These are phyloP conservation scores for Ophiostoma ulmi DNA, from an alignment of 2,329 filamentous ascomycete genomes.

Conservation along the genomic window DNA sequence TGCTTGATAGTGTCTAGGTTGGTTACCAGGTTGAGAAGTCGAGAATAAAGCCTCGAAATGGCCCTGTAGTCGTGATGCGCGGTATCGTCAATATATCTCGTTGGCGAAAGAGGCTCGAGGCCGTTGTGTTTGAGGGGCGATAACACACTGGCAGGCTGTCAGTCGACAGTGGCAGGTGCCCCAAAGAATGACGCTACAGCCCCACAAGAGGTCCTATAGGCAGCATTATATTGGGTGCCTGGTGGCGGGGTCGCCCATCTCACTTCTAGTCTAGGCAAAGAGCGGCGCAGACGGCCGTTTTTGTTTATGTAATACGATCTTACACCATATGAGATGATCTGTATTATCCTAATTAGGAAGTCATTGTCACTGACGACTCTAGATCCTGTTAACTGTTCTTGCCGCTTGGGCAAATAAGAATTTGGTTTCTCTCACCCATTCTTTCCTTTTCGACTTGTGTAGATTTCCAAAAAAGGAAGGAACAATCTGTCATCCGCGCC, in stretches of 20 bases:
- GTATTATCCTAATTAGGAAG: not conserved
- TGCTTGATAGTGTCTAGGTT: not conserved
- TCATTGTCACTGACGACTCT: not conserved
- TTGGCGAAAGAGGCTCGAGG: not conserved
- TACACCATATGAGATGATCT: not conserved
- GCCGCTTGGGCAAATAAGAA: not conserved
- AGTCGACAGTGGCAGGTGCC: not conserved
- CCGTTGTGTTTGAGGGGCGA: not conserved
- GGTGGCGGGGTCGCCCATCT: slow-evolving; percentile 7
- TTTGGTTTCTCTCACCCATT: not conserved
- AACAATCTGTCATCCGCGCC: not conserved
- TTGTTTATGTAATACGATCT: not conserved
- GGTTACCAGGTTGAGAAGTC: not conserved
- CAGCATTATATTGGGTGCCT: not conserved
- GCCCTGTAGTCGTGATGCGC: not conserved
- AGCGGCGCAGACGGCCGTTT: not conserved
- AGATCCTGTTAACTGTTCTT: not conserved
- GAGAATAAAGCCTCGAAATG: not conserved
- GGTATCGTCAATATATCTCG: not conserved
- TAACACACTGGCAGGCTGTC: not conserved
- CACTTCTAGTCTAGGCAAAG: not conserved
- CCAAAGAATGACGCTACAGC: not conserved
- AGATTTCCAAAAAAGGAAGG: not conserved
- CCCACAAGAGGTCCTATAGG: slow-evolving; percentile 10
- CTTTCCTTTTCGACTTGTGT: not conserved